Evolutionary conservation across 768 basidiomycete genomes (phyloP).

Genomic region (Agaricus bisporus): DNA sequence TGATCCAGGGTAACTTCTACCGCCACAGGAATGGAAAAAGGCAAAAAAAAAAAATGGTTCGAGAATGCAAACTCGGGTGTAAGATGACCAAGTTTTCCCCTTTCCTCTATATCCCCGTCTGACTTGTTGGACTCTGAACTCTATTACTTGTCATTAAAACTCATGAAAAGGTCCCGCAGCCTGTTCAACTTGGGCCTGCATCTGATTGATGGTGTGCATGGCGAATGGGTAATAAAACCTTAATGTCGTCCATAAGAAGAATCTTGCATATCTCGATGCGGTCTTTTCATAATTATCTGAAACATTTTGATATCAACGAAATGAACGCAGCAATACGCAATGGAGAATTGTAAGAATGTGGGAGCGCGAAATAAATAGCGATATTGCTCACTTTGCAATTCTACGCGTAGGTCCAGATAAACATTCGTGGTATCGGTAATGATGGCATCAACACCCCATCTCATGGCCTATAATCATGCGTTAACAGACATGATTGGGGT

Average conservation of each 20-base stretch:
- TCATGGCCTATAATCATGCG: slow-evolving; percentile 47
- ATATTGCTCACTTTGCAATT: slow-evolving; percentile 43
- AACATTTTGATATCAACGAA: slow-evolving; percentile 1
- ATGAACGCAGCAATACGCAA: background rate
- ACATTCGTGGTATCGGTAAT: slow-evolving; percentile 69
- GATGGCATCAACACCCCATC: slow-evolving; percentile 76
- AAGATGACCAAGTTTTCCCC: too few relatives aligned
- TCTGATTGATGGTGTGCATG: slow-evolving; percentile 19
- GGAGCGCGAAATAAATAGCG: background rate
- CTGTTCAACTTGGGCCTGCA: slow-evolving; percentile 35
- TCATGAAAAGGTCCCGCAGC: slow-evolving; percentile 50
- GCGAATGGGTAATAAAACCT: slow-evolving; percentile 52
- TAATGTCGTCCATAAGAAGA: slow-evolving; percentile 70
- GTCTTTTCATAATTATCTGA: slow-evolving; percentile 65
- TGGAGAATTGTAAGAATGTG: background rate
- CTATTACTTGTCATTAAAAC: background rate
- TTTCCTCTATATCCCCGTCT: too few relatives aligned
- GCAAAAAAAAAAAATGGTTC: too few relatives aligned
- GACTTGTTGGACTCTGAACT: background rate
- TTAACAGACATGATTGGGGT: background rate
- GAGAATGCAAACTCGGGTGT: too few relatives aligned
- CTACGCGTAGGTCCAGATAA: slow-evolving; percentile 59
- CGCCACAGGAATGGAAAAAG: too few relatives aligned
- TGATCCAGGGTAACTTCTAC: too few relatives aligned
- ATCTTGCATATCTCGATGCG: slow-evolving; percentile 52